Evolutionary conservation across 345 rosid genomes (phyloP).

Genomic region (Arabis hirsuta): DNA sequence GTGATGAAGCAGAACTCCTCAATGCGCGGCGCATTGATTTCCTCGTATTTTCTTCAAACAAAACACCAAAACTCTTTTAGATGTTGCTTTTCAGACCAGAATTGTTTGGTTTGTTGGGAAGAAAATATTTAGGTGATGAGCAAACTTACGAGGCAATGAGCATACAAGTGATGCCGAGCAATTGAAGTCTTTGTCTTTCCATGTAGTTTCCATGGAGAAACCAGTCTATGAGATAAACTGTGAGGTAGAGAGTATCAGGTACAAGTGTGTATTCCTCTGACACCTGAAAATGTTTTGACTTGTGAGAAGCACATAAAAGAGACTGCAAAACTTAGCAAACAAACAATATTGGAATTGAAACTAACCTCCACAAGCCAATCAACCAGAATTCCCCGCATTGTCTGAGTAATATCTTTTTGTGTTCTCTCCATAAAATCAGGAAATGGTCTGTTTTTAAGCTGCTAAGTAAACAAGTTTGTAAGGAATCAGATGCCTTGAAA

Average conservation of each 20-base stretch:
- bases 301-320: constrained; percentile 18
- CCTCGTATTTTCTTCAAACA: constrained; percentile 78
- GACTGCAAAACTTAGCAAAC: not conserved
- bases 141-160: constrained; percentile 88
- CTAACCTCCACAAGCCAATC: constrained; percentile 99
- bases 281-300: constrained; percentile 53
- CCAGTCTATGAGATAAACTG: constrained; percentile 81
- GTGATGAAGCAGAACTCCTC: constrained; percentile 96
- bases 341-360: not conserved
- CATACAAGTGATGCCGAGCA: constrained; percentile 97
- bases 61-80: constrained; percentile 30
- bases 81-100: constrained; percentile 8
- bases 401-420: constrained; percentile 77
- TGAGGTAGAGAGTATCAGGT: constrained; percentile 84
- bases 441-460: constrained; percentile 71
- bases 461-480: constrained; percentile 35
- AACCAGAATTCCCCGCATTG: constrained; percentile 86
- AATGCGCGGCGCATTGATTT: constrained; percentile 77
- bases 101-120: not conserved
- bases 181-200: constrained; percentile 78
- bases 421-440: constrained; percentile 68
- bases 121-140: constrained; percentile 17
- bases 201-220: constrained; percentile 71
- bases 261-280: constrained; percentile 90
- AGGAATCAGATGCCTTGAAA: constrained; percentile 16